Evolutionary conservation across 2,329 filamentous ascomycete species (phyloP), one percentile per base, ranked within the genome.

Genomic region (Escovopsis sp.): DNA sequence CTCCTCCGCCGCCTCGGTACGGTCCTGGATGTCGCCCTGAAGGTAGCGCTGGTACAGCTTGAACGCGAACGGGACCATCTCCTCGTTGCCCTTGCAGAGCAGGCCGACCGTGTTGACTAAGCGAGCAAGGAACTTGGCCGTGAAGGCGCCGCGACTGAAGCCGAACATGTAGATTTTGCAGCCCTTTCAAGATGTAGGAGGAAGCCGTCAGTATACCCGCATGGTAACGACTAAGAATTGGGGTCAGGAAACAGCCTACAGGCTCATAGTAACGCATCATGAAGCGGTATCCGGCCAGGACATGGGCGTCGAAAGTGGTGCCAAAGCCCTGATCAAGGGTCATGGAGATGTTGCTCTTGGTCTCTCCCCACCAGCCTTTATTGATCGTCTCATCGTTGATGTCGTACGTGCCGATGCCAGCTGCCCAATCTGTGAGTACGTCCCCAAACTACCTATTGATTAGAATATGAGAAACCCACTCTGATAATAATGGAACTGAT

Each of bases 121-220:
- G 37, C 67, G 61, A 0, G 70, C 64, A 1, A 73, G 59, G 48
- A 72, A 71, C 16, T 65, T 65, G n/a, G 70, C 70, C 1, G 67
- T 71, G 47, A 67, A 72, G 11, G 70, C 68, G 2, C 70, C 70
- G 16, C 70, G 64, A 7, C 63, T 67, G 50, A 73, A 73, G 11
- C 70, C 70, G 38, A 73, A 72, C 49, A 73, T 66, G 48, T 72
- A 74, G 30, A 74, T 70, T 39, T 65, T 64, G 46, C 69, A 68
- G 0, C 61, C 66, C 51, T 67, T 60, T 50, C 1, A 2, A 9
- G 16, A n/a, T n/a, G 20, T 20, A 20, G 6, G 20, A 20, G 20
- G 20, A 20, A 20, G 20, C 20, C 20, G 20, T 20, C 20, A 20
- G 20, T 20, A 20, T 20, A 4, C 20, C 20, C 20, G 20, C 20